Conservation (phyloP, 495 filamentous ascomycete genomes). For the Rusavskia elegans region DNA sequence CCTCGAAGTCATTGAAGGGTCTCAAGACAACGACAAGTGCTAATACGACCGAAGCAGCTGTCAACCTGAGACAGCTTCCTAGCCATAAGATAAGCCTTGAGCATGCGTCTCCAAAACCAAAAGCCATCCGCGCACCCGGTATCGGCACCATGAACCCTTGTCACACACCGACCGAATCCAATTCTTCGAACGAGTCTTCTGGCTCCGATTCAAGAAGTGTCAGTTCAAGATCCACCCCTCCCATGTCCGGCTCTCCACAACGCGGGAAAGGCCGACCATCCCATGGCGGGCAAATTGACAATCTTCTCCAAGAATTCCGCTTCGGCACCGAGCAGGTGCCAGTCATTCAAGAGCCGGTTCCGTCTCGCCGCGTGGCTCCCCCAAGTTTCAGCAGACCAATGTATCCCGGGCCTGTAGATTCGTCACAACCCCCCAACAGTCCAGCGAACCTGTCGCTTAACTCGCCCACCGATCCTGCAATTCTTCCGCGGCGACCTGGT, state of each 20-base stretch:
- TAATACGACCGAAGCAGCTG: neutral
- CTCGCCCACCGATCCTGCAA: conserved; percentile 44
- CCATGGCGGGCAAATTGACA: conserved; percentile 20
- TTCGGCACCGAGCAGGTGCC: conserved; percentile 2
- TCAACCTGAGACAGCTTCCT: too few species aligned
- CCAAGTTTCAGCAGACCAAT: conserved; percentile 2
- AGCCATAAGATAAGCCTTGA: conserved; percentile 14
- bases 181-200: conserved; percentile 51
- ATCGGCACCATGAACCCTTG: conserved; percentile 39
- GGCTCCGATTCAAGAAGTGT: conserved; percentile 47
- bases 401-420: neutral
- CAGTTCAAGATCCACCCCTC: conserved; percentile 53
- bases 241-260: conserved; percentile 22
- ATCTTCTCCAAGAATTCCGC: conserved; percentile 24
- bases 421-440: neutral
- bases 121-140: conserved; percentile 28
- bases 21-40: conserved; percentile 7
- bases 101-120: neutral
- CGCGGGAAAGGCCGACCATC: conserved; percentile 18
- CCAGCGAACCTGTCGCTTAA: conserved; percentile 20
- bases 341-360: neutral
- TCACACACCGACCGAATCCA: conserved; percentile 50
- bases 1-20: conserved; percentile 10
- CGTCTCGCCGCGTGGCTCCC: neutral
- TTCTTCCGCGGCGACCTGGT: conserved; percentile 23